Base-by-base conservation (phyloP, 495 filamentous ascomycete genomes). In the Tuber brumale region DNA sequence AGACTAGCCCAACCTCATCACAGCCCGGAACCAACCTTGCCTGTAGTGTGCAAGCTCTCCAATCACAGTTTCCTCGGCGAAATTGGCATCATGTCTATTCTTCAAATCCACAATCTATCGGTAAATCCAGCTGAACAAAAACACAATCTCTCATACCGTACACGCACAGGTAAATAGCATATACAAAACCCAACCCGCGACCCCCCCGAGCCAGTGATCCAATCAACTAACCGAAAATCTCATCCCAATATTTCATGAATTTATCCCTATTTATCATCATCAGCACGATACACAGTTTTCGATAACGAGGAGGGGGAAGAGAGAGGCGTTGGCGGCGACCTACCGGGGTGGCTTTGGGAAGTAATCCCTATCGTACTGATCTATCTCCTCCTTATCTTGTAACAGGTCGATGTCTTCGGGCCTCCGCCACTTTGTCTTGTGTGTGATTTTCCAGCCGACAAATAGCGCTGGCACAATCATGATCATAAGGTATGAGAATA, bases 401-500 rank as follows among this genome's bases (percentile, higher is more conserved):
- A 85, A 78, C 45, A 95, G 76, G 82, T 94, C 90, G 16, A 92
- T 87, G 73, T 93, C 89, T 5, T 88, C 84, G 0, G 90, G 85
- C 41, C 84, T 85, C 74, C 86, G 82, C 76, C 90, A 85, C 69
- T 85, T 88, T 0, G 92, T 92, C 77, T 85, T 87, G 75, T 92
- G 90, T 70, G 90, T 71, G 37, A 92, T 1, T 82, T 95, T 95
- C 89, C 90, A 95, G 31, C 86, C 86, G 45, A 93, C 48, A 74
- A 88, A 94, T 0, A 95, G 84, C 1, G 91, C 73, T 0, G 92
- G 91, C 75, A 89, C 90, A 31, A 92, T 81, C 9, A 85, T 86
- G 43, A 93, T 88, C 89, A 92, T 92, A 18, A 88, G 88, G 79
- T 92, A 90, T 82, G 90, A 91, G 84, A 94, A 94, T 43, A 94